Base-by-base conservation (phyloP, 2,329 filamentous ascomycete genomes). In the Zalaria sp. region DNA sequence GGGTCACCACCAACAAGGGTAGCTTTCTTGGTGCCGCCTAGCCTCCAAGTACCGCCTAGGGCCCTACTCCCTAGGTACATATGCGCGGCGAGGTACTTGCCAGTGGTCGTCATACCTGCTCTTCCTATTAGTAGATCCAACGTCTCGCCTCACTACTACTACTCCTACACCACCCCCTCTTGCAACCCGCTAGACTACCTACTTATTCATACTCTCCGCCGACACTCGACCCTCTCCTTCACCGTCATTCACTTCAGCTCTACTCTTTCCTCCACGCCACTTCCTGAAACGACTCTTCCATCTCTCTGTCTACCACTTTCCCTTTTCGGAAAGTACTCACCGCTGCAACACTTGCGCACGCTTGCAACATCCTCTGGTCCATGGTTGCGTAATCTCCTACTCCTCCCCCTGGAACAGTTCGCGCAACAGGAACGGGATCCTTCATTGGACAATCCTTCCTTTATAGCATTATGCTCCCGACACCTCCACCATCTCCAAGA, bases 401-500 rank as follows among this genome's bases (percentile, higher is more conserved):
- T 18, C 29, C 27, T n/a, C 27, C 32, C 58, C n/a, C 29, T 3
- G 29, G 29, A 32, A 32, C n/a, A 7, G 29, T n/a, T n/a, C 29
- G 29, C 29, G 29, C 18, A 18, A 18, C 2, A 18, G 29, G 29
- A 32, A 32, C 7, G 29, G 29, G n/a, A 32, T 32, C 29, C 59
- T 62, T 61, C 41, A 56, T 45, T 62, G 57, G 58, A 62, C 56
- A 57, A 53, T 55, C 51, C 36, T 44, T 39, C 43, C 36, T 31
- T 36, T 37, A 42, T 45, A 39, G 42, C 59, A 65, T 44, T 43
- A 70, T 70, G 66, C 63, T 67, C 49, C 67, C 63, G 40, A 70
- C 68, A 43, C 68, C 68, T 38, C 68, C 68, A 51, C 57, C 64
- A 47, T 70, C 68, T 43, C 68, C 68, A 36, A 56, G 52, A 39